phyloP scores from a whole-genome alignment of 139 green algal genomes.

The Chlorella sorokiniana region DNA sequence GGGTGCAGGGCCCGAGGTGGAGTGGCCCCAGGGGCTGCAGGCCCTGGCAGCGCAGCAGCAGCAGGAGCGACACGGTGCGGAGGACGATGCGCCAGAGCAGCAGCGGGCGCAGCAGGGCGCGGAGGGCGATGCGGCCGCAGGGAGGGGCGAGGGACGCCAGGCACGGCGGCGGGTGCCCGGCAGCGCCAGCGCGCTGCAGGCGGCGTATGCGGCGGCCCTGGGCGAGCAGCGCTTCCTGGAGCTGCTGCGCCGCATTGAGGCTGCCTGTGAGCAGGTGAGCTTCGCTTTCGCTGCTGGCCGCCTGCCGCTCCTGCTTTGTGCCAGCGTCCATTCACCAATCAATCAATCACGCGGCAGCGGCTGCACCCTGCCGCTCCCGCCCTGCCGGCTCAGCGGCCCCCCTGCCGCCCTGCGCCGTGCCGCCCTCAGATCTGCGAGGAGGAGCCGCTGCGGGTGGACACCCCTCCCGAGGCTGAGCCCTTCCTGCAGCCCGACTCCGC shows the following conservation, averaged over 20 bases:
- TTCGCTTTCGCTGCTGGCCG: not conserved
- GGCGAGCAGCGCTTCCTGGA: slow-evolving; percentile 11
- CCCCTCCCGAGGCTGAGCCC: slow-evolving; percentile 34
- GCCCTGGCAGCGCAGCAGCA: not conserved
- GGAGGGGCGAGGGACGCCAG: not conserved
- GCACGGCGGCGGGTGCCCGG: not conserved
- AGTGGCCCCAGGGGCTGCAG: not conserved
- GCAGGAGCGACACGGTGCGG: not conserved
- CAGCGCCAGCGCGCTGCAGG: not conserved
- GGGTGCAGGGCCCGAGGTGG: not conserved
- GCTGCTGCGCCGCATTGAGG: slow-evolving; percentile 22
- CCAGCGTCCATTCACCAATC: not conserved
- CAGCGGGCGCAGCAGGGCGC: not conserved
- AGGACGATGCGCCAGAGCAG: not conserved
- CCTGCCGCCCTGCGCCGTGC: no score
- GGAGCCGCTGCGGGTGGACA: not conserved
- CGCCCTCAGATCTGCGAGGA: slow-evolving; percentile 13
- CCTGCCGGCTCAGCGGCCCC: not conserved
- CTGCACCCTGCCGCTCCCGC: not conserved
- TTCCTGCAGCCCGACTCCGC: slow-evolving; percentile 27
- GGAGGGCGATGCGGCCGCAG: not conserved
- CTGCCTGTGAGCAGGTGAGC: slow-evolving; percentile 16
- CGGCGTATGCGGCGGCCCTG: slow-evolving; percentile 1
- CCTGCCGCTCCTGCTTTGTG: not conserved
- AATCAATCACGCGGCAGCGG: no score